These are phyloP conservation scores for Peronospora tabacina DNA, from an alignment of 352 stramenopile species.

Conservation along the genomic window DNA sequence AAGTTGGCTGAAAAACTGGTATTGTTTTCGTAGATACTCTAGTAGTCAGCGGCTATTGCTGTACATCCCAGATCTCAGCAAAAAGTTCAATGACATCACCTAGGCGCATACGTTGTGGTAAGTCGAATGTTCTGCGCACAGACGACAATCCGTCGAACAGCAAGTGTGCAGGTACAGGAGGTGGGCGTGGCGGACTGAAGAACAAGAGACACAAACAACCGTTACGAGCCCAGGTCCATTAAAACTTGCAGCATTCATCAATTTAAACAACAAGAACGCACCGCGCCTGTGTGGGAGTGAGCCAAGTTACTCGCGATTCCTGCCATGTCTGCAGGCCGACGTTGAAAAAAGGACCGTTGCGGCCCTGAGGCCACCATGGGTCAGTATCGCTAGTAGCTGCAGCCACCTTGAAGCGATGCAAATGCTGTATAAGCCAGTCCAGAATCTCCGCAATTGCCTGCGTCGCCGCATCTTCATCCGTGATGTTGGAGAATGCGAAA, in stretches of 20 bases:
- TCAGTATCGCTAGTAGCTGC: constrained; percentile 71
- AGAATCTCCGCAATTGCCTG: constrained; percentile 79
- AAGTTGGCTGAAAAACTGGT: constrained; percentile 20
- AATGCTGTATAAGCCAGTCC: constrained; percentile 76
- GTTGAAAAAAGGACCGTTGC: constrained; percentile 84
- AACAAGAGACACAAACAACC: constrained; percentile 10
- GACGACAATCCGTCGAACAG: constrained; percentile 81
- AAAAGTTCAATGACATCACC: constrained; percentile 83
- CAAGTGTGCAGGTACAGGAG: constrained; percentile 61
- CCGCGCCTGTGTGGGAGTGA: constrained; percentile 61
- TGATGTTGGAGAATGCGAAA: constrained; percentile 86
- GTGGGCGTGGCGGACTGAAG: constrained; percentile 49
- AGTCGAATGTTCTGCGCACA: constrained; percentile 79
- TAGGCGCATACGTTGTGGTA: constrained; percentile 80
- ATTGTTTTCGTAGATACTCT: constrained; percentile 16
- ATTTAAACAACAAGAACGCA: constrained; percentile 21
- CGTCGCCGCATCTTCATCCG: constrained; percentile 83
- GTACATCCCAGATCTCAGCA: constrained; percentile 85
- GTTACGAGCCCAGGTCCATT: constrained; percentile 4
- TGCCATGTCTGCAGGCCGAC: constrained; percentile 73
- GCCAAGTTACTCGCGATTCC: constrained; percentile 55
- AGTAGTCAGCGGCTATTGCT: constrained; percentile 44
- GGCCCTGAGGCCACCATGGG: constrained; percentile 81
- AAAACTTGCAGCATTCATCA: constrained; percentile 3
- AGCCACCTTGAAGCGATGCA: constrained; percentile 76